Percentiles rank a stretch among this genome's conserved stretches.
phyloP scores from a whole-genome alignment of 2,329 filamentous ascomycete genomes.

The Monosporascus sp. region DNA sequence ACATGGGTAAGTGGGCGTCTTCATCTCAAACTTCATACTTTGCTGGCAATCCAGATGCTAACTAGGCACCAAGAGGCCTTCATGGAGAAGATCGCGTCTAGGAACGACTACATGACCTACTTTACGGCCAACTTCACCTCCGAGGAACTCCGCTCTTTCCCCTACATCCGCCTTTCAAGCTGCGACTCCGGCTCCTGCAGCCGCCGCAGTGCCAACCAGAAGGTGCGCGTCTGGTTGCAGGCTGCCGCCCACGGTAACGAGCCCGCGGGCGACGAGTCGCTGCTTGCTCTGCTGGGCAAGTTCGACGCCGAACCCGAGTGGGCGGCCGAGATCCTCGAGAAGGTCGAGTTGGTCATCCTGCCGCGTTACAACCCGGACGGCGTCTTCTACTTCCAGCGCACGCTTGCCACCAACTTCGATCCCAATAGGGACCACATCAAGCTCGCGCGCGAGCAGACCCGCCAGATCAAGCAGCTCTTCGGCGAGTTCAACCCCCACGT shows the following conservation, averaged over 20 bases:
- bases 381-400: slow-evolving; percentile 22
- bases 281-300: slow-evolving; percentile 21
- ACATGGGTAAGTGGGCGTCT: slow-evolving; percentile 17
- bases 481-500: slow-evolving; percentile 25
- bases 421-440: slow-evolving; percentile 25
- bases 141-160: slow-evolving; percentile 22
- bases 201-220: slow-evolving; percentile 2
- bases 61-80: slow-evolving; percentile 16
- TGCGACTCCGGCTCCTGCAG: neutral
- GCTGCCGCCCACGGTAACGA: slow-evolving; percentile 23
- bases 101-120: slow-evolving; percentile 23
- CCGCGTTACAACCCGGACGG: slow-evolving; percentile 23
- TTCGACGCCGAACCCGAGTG: slow-evolving; percentile 17
- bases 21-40: neutral
- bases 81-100: slow-evolving; percentile 18
- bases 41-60: too few species aligned
- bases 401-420: slow-evolving; percentile 20
- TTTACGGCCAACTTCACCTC: slow-evolving; percentile 22
- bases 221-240: slow-evolving; percentile 23
- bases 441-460: slow-evolving; percentile 22
- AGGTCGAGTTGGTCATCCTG: slow-evolving; percentile 17
- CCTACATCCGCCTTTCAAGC: slow-evolving; percentile 18
- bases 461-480: slow-evolving; percentile 23
- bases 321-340: slow-evolving; percentile 16
- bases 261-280: slow-evolving; percentile 20